Percentiles rank a stretch among this genome's conserved stretches.
Conservation (phyloP, 345 rosid genomes). For the Durio zibethinus region DNA sequence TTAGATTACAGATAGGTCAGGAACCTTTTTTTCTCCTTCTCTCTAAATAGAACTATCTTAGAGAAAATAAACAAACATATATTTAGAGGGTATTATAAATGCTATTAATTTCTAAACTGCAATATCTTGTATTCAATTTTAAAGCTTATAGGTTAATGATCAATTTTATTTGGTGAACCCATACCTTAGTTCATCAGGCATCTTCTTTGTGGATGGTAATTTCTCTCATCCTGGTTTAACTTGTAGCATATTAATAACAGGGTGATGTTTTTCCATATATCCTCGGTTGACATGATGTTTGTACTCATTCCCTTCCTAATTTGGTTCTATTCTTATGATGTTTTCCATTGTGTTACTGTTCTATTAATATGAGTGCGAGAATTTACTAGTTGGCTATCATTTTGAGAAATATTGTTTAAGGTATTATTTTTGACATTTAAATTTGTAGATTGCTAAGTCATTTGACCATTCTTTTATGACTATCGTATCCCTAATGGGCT, state of each 20-base stretch:
- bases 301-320: background rate
- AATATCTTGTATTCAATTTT: background rate
- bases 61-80: background rate
- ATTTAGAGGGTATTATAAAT: background rate
- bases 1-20: background rate
- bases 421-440: background rate
- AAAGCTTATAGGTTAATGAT: background rate
- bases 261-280: background rate
- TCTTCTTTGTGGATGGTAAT: background rate
- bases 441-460: background rate
- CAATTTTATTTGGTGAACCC: background rate
- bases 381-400: background rate
- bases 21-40: background rate
- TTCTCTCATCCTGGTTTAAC: background rate
- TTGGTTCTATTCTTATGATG: background rate
- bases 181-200: background rate
- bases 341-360: background rate
- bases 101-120: background rate
- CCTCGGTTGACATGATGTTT: background rate
- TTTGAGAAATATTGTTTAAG: background rate
- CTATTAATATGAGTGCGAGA: background rate
- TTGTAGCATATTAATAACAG: background rate
- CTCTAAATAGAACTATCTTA: background rate
- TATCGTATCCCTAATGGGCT: background rate
- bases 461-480: background rate